Percentiles rank a stretch among this genome's conserved stretches.
These are phyloP conservation scores for Saccharomycopsis sp. DNA, from an alignment of 805 yeast genomes.

Conservation along the genomic window DNA sequence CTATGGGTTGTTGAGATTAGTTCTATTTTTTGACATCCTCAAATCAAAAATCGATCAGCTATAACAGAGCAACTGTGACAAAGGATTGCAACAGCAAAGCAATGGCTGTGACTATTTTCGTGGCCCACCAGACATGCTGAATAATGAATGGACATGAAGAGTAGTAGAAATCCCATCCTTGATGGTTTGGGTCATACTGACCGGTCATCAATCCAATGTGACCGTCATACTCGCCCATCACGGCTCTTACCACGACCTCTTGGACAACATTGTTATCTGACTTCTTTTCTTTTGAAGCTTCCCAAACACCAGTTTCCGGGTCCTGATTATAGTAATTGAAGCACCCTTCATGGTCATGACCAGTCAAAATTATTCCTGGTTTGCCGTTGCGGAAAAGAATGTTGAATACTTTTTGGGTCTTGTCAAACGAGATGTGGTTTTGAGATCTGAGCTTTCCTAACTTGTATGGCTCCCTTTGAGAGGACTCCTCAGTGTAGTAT, in stretches of 20 bases:
- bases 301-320: constrained; percentile 44
- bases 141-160: constrained; percentile 72
- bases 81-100: constrained; percentile 35
- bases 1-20: no score
- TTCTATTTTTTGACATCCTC: no score
- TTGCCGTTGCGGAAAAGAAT: constrained; percentile 60
- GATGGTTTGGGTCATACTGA: constrained; percentile 37
- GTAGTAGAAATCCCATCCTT: constrained; percentile 61
- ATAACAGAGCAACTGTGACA: not conserved
- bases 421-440: constrained; percentile 68
- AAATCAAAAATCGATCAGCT: not conserved
- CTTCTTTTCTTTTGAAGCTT: constrained; percentile 39
- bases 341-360: constrained; percentile 97
- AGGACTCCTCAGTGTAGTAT: constrained; percentile 48
- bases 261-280: constrained; percentile 36
- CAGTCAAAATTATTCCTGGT: constrained; percentile 80
- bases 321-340: constrained; percentile 54
- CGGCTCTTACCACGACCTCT: constrained; percentile 82
- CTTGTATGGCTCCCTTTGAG: constrained; percentile 54
- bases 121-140: constrained; percentile 95
- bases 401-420: constrained; percentile 61
- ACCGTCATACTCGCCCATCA: constrained; percentile 96
- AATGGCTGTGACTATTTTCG: constrained; percentile 47
- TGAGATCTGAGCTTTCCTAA: constrained; percentile 72
- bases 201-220: constrained; percentile 83